Evolutionary conservation across 306 rosid species (phyloP), one percentile per base, ranked within the genome.

Genomic region (Alnus rubra): DNA sequence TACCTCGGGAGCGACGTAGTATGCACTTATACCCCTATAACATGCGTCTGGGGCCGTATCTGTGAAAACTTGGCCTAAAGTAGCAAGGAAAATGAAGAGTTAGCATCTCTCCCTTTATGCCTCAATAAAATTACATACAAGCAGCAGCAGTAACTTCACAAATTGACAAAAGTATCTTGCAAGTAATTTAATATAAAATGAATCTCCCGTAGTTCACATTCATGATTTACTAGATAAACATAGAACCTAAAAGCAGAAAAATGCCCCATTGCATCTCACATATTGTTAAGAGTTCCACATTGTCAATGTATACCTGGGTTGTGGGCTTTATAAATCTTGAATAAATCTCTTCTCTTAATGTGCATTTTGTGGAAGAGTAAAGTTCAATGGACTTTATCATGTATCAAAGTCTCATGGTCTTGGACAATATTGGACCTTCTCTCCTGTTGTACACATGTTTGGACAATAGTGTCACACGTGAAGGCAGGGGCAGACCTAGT

Each of bases 1-100:
- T 85, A 93, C 97, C 88, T 93, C 98, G 13, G 98, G 98, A 84
- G 98, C 98, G 74, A 93, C 96, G 81, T 90, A 93, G 80, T 93
- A 93, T 2, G 98, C 97, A 77, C 97, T 92, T 83, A 95, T 94
- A 74, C 89, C 96, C 73, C 0, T 7, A 10, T 48, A 1, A 9
- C 51, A 10, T 1, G 12, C 9, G 2, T 7, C 2, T 8, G 51
- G 12, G 7, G 2, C 12, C 11, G 90, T 97, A 75, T 93, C 98
- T 23, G 98, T 86, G 91, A 93, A 93, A 78, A 92, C 80, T 87
- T 92, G 97, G 79, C 90, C 98, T 93, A 90, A 23, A 23, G 28
- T 23, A 23, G 28, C 28, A 23, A 23, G 28, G 28, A 52, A 84
- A 64, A 64, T 30, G 50, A 11, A 42, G 48, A 1, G 19, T 18